Base-by-base conservation (phyloP, 495 filamentous ascomycete genomes). In the Aspergillus campestris region DNA sequence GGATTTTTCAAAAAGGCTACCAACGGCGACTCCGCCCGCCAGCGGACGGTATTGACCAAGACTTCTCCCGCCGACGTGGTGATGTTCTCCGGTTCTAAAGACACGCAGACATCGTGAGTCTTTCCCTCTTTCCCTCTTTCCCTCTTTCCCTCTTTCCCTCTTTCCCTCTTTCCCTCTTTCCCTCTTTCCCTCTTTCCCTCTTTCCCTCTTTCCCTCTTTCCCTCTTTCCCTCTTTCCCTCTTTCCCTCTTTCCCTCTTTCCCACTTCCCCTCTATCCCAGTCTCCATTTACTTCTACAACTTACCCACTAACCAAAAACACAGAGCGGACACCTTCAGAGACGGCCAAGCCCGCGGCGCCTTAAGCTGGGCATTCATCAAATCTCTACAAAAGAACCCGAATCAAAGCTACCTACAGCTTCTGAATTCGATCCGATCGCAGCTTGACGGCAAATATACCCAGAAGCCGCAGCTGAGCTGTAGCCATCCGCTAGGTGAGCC, bases 341-440 rank as follows among this genome's bases (percentile, higher is more conserved):
- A 70, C 48, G 86, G 89, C 31, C 80, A 97, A 60, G 94, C 92
- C 31, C 95, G 92, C 1, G 92, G 92, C 27, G 92, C 94, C 51
- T 87, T 98, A 83, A 94, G 88, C 24, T 96, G 87, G 81, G 94
- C 92, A 3, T 98, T 98, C 60, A 89, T 98, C 59, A 86, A 80
- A 31, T 82, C 89, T 8, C 75, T 95, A 46, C 85, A 90, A 71
- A 94, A 94, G 67, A 91, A 88, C 59, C 91, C 92, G 1, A 83
- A 96, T 49, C 94, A 97, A 73, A 95, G 87, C 70, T 97, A 97
- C 53, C 84, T 97, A 38, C 86, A 94, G 65, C 69, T 98, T 44
- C 73, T 98, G 50, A 96, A 94, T 66, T 88, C 78, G 64, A 95
- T 98, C 60, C 84, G 92, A 8, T 83, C 91, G 45, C 94, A 96